These are phyloP conservation scores for Globisporangium apiculatum DNA, from an alignment of 352 stramenopile genomes.

Conservation along the genomic window DNA sequence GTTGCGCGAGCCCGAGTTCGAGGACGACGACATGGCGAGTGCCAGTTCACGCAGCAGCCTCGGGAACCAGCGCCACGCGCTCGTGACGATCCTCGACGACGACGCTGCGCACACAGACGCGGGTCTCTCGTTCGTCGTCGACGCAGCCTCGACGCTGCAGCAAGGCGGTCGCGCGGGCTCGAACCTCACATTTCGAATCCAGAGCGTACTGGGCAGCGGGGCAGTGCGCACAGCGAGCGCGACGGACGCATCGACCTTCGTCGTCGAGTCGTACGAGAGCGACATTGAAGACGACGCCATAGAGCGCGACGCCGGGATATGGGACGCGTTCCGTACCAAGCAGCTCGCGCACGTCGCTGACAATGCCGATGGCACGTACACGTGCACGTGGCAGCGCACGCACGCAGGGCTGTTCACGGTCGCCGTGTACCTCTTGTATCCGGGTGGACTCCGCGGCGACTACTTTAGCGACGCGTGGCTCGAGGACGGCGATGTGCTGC, in stretches of 20 bases:
- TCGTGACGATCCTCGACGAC: conserved; percentile 73
- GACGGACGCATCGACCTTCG: conserved; percentile 15
- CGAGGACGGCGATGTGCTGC: conserved; percentile 8
- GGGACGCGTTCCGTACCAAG: conserved; percentile 17
- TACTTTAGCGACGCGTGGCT: conserved; percentile 71
- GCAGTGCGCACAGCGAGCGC: conserved; percentile 11
- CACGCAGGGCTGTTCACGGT: conserved; percentile 42
- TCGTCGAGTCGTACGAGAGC: conserved; percentile 35
- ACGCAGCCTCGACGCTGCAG: conserved; percentile 17
- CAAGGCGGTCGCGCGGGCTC: conserved; percentile 34
- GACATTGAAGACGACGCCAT: conserved; percentile 1
- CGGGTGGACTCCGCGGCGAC: conserved; percentile 48
- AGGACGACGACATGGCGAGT: conserved; percentile 3
- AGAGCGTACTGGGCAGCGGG: conserved; percentile 43
- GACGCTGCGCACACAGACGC: conserved; percentile 34
- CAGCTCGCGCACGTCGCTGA: conserved; percentile 17
- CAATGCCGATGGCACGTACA: conserved; percentile 27
- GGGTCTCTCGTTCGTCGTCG: conserved; percentile 27
- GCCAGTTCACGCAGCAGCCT: conserved; percentile 16
- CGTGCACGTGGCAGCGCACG: conserved; percentile 40
- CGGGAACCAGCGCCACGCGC: conserved; percentile 50
- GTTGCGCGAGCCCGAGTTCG: conserved; percentile 25
- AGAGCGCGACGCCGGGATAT: background rate
- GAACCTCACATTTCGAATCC: conserved; percentile 40
- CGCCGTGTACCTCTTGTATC: conserved; percentile 45